Base-by-base conservation (phyloP, 1,139 yeast genomes). In the Scheffersomyces titani region DNA sequence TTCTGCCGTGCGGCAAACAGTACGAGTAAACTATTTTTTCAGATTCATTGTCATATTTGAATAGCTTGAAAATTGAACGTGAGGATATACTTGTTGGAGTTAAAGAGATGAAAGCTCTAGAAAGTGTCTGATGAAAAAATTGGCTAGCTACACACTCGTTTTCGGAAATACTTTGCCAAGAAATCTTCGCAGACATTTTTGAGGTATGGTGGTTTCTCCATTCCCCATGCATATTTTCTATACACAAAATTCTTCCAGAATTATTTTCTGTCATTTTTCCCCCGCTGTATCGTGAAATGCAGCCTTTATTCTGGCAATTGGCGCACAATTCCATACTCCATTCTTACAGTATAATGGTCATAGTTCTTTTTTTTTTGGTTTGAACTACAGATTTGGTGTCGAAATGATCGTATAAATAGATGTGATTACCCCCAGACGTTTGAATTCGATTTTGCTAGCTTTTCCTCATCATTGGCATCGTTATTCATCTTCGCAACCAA, bases 321-420 rank as follows among this genome's bases (percentile, higher is more conserved):
- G 40, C 9, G 16, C 40, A 30, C 40, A 30, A 30, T 9, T 30
- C 40, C 40, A 16, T 30, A 30, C 16, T 30, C 40, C 40, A 9
- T 30, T 5, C 16, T 30, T 30, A 30, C 40, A 6, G 2, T 30
- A 30, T 30, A 16, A 9, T 30, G 40, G 40, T 30, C 40, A 30
- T 30, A 30, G 40, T 11, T 9, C 40, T 30, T 30, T n/a, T n/a
- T n/a, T n/a, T n/a, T n/a, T n/a, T n/a, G n/a, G n/a, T n/a, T n/a
- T 30, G 16, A 30, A 30, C 9, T 30, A 30, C 16, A 30, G 16
- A 30, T 30, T 4, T 30, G 16, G 40, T 30, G 40, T 30, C 40
- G 5, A 7, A 3, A 6, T 30, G 40, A 16, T 30, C 2, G 51
- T 57, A 57, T 56, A 56, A 56, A 58, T 58, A 44, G 22, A 18